Evolutionary conservation across 2,329 filamentous ascomycete genomes (phyloP).

Genomic region (Phyllachora maydis): DNA sequence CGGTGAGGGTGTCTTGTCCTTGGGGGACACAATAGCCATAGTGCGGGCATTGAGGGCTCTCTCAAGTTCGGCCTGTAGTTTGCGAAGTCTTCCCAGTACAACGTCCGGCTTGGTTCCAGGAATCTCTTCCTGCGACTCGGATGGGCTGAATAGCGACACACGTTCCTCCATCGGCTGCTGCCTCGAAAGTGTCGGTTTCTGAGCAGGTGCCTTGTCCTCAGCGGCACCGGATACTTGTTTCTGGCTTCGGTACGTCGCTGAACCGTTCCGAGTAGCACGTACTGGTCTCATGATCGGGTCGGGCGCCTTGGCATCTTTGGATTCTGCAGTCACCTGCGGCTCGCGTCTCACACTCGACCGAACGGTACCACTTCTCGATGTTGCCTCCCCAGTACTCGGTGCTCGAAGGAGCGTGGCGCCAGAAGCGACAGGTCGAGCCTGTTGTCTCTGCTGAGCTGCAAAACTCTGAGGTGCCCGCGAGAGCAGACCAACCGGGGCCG

Average conservation of each 20-base stretch:
- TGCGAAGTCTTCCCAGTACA: slow-evolving; percentile 31
- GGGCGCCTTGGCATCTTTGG: not conserved
- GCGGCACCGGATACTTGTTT: too few species aligned
- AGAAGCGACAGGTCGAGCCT: slow-evolving; percentile 20
- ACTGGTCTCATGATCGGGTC: too few species aligned
- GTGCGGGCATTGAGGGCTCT: slow-evolving; percentile 40
- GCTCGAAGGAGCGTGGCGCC: too few species aligned
- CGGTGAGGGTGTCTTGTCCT: slow-evolving; percentile 30
- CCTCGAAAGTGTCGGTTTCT: too few species aligned
- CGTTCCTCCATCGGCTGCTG: slow-evolving; percentile 7
- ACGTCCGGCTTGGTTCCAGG: slow-evolving; percentile 33
- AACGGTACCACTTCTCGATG: too few species aligned
- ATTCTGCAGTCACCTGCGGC: not conserved
- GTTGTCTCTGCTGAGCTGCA: slow-evolving; percentile 42
- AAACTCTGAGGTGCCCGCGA: slow-evolving; percentile 41
- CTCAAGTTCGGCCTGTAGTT: slow-evolving; percentile 38
- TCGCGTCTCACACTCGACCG: slow-evolving; percentile 2
- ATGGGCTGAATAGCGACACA: slow-evolving; percentile 33
- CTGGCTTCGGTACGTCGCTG: too few species aligned
- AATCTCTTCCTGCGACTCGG: slow-evolving; percentile 27
- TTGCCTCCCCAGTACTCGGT: too few species aligned
- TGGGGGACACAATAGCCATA: slow-evolving; percentile 36
- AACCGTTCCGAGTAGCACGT: too few species aligned
- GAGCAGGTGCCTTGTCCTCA: slow-evolving; percentile 6
- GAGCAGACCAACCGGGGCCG: slow-evolving; percentile 21